Base-by-base conservation (phyloP, 1,284 basidiomycete species). In the Tilletia setariae region DNA sequence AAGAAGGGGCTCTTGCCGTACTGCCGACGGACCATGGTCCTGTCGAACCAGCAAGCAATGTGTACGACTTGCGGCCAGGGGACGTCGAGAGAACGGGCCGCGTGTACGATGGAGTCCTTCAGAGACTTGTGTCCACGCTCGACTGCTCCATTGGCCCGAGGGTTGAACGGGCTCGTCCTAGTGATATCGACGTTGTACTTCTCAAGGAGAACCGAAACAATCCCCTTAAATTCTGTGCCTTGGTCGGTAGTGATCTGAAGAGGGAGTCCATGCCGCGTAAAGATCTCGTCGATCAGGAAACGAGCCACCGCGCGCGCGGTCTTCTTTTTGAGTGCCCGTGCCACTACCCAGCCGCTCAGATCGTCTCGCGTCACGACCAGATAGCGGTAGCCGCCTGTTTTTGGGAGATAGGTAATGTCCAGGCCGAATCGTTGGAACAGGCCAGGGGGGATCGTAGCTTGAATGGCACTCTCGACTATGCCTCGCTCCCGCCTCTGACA, bases 351-450 rank as follows among this genome's bases (percentile, higher is more conserved):
- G 1, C 68, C 68, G 1, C 47, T 63, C n/a, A 69, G 64, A 51
- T 69, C 21, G 46, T 69, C 68, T 21, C 68, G 49, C 1, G 68
- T 65, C 1, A 66, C 65, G 21, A 68, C 46, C 19, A 66, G 15
- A 42, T 65, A 68, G 25, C 66, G 42, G 9, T 44, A 47, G 9
- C 46, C 28, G 21, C 43, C 51, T 13, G 68, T 53, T 30, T 69
- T 69, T 23, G 47, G 47, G 19, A 49, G 6, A 23, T 49, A 49
- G 47, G 47, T 49, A 23, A 49, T 49, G 47, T 49, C 47, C 19
- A 49, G 47, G 4, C 47, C 47, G 8, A 7, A 7, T 7, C 47
- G 4, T 23, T 49, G 47, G 7, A 16, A 7, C 4, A 23, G 47
- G 25, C 47, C 47, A n/a, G 47, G 47, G 47, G 47, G 6, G 25